Percentiles rank a stretch among this genome's conserved stretches.
phyloP scores from a whole-genome alignment of 1,284 basidiomycete species.

The Phlebopus sp. region DNA sequence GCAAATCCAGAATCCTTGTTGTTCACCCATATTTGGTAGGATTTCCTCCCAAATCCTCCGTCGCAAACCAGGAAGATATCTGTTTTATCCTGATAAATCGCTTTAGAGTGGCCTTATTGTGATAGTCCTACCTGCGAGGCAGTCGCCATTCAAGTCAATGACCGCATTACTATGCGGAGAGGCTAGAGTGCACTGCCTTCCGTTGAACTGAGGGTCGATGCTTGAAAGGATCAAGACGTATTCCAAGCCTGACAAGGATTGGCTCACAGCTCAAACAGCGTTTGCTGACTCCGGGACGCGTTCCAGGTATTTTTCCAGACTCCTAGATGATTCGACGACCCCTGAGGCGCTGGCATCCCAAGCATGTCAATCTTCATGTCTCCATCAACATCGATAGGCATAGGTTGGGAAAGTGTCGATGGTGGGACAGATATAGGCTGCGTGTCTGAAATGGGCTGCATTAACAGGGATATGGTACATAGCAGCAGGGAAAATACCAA shows the following conservation, averaged over 20 bases:
- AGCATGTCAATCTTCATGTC: slow-evolving; percentile 89
- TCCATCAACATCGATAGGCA: slow-evolving; percentile 84
- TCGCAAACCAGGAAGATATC: slow-evolving; percentile 92
- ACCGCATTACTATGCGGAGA: slow-evolving; percentile 94
- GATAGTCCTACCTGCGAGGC: slow-evolving; percentile 70
- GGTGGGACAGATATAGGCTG: slow-evolving; percentile 54
- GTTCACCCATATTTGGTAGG: slow-evolving; percentile 93
- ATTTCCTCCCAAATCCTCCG: slow-evolving; percentile 49
- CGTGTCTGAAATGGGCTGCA: slow-evolving; percentile 31
- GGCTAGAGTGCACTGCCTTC: slow-evolving; percentile 68
- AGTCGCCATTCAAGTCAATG: slow-evolving; percentile 96
- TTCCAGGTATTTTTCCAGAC: slow-evolving; percentile 82
- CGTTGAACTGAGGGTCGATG: slow-evolving; percentile 57
- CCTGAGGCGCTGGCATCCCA: slow-evolving; percentile 48
- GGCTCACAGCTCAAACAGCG: slow-evolving; percentile 62
- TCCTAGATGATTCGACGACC: slow-evolving; percentile 43
- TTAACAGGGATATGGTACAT: background rate
- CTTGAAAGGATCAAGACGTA: slow-evolving; percentile 36
- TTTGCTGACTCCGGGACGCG: slow-evolving; percentile 44
- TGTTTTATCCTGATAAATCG: slow-evolving; percentile 24
- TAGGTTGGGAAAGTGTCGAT: slow-evolving; percentile 76
- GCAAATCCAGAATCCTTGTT: slow-evolving; percentile 73
- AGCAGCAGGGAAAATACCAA: slow-evolving; percentile 50
- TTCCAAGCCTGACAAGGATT: background rate
- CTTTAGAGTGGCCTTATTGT: background rate